Conservation (phyloP, 225 moss, liverwort and hornwort genomes). For the Sphagnum tenellum region DNA sequence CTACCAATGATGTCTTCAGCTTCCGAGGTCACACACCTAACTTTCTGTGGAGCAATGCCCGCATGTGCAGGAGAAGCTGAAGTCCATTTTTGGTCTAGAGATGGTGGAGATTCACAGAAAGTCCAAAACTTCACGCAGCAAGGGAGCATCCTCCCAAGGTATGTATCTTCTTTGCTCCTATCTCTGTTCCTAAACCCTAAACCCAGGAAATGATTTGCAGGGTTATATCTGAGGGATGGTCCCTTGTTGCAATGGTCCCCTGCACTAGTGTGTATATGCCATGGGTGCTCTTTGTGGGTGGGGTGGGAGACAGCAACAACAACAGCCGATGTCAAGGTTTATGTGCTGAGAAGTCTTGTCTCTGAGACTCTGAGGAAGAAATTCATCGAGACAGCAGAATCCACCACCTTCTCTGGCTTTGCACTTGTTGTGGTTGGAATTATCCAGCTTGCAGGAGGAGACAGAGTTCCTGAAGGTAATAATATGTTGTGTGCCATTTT, state of each 20-base stretch:
- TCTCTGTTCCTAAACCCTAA: too few species aligned
- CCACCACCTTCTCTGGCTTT: conserved; percentile 48
- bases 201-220: too few species aligned
- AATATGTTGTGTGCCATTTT: not conserved
- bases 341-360: conserved; percentile 64
- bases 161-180: not conserved
- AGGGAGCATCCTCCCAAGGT: conserved; percentile 43
- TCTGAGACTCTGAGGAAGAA: conserved; percentile 49
- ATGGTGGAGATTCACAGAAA: conserved; percentile 63
- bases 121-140: conserved; percentile 24
- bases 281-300: too few species aligned
- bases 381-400: conserved; percentile 53
- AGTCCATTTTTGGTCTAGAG: conserved; percentile 58
- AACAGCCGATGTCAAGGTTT: conserved; percentile 52
- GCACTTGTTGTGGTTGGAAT: conserved; percentile 71
- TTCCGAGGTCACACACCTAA: too few species aligned
- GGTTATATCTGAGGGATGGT: too few species aligned
- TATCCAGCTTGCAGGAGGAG: conserved; percentile 81
- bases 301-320: conserved; percentile 28
- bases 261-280: too few species aligned
- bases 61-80: conserved; percentile 32
- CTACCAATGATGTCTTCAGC: too few species aligned
- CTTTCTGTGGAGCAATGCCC: too few species aligned
- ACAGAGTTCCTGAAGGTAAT: conserved; percentile 74
- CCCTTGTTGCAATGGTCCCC: too few species aligned